Conservation (phyloP, 2,329 filamentous ascomycete genomes). For the Nothomitra cinnamomea region DNA sequence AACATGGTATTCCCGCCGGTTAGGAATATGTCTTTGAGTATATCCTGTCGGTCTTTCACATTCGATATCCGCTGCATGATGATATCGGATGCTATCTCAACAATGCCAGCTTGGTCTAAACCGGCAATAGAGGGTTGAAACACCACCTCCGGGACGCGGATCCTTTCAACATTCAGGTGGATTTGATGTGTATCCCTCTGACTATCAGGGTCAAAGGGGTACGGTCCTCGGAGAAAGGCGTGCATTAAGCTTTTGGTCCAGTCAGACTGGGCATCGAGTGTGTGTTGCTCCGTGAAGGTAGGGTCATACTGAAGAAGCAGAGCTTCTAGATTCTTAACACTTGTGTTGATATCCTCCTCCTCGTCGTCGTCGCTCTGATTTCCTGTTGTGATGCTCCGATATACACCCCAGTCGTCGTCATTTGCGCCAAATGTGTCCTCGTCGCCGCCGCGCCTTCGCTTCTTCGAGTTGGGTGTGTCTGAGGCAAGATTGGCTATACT, state of each 20-base stretch:
- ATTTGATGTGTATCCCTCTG: constrained; percentile 73
- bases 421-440: constrained; percentile 95
- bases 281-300: constrained; percentile 80
- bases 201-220: constrained; percentile 65
- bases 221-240: constrained; percentile 74
- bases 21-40: constrained; percentile 76
- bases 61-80: constrained; percentile 59
- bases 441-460: constrained; percentile 70
- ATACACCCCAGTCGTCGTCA: constrained; percentile 96
- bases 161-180: constrained; percentile 91
- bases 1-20: constrained; percentile 90
- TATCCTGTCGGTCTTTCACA: constrained; percentile 38
- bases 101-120: constrained; percentile 79
- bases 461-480: constrained; percentile 61
- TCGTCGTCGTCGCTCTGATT: constrained; percentile 78
- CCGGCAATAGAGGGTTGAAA: constrained; percentile 88
- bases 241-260: constrained; percentile 89
- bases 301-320: constrained; percentile 79
- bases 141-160: constrained; percentile 81
- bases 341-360: constrained; percentile 66
- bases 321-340: constrained; percentile 60
- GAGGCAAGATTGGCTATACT: constrained; percentile 90
- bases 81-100: constrained; percentile 85
- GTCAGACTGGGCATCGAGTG: constrained; percentile 78
- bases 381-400: constrained; percentile 77